phyloP scores from a whole-genome alignment of 225 moss, liverwort and hornwort species.

The Physcomitrium patens region DNA sequence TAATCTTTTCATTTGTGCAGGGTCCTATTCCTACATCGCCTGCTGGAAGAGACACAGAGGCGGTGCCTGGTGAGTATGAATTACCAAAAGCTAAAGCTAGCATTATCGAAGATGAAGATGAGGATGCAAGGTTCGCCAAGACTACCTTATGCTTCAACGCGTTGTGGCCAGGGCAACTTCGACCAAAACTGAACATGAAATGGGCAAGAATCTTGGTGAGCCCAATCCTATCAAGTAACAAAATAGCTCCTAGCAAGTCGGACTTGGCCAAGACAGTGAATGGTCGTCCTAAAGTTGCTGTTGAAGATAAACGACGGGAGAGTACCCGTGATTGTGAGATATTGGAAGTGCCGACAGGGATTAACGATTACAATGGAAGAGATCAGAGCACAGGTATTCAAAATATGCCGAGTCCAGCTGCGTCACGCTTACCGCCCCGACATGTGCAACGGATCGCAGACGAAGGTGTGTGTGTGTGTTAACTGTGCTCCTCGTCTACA shows the following conservation, averaged over 20 bases:
- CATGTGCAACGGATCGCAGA: slow-evolving; percentile 37
- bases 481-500: not conserved
- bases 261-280: slow-evolving; percentile 49
- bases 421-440: slow-evolving; percentile 29
- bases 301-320: slow-evolving; percentile 29
- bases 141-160: slow-evolving; percentile 42
- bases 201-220: slow-evolving; percentile 54
- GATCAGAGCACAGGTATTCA: slow-evolving; percentile 10
- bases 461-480: slow-evolving; percentile 33
- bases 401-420: slow-evolving; percentile 19
- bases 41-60: slow-evolving; percentile 19
- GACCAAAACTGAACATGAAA: slow-evolving; percentile 44
- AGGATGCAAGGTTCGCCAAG: slow-evolving; percentile 35
- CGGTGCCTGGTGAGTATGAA: slow-evolving; percentile 13
- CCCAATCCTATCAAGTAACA: slow-evolving; percentile 55
- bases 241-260: slow-evolving; percentile 64
- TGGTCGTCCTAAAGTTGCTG: slow-evolving; percentile 28
- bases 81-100: slow-evolving; percentile 31
- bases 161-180: slow-evolving; percentile 36
- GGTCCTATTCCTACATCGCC: slow-evolving; percentile 19
- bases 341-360: slow-evolving; percentile 21
- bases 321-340: slow-evolving; percentile 40
- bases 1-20: slow-evolving; percentile 30
- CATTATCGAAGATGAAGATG: slow-evolving; percentile 27
- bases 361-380: slow-evolving; percentile 24